Conservation (phyloP, 2,329 filamentous ascomycete genomes). For the Peltaster fructicola region DNA sequence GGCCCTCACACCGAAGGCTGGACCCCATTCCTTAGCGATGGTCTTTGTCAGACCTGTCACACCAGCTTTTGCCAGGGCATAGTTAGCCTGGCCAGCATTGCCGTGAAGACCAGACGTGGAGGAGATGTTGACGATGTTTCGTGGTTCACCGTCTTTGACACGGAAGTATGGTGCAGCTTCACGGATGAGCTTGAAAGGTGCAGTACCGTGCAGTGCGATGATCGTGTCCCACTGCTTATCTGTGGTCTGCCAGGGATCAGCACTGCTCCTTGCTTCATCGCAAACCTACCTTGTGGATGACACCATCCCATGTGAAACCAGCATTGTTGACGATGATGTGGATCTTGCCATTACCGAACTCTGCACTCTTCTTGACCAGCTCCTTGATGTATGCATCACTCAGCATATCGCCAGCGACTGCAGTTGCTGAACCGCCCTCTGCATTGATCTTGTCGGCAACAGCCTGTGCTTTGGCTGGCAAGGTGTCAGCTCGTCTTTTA, state of each 20-base stretch:
- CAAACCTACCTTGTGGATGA: slow-evolving; percentile 57
- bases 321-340: slow-evolving; percentile 87
- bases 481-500: slow-evolving; percentile 1
- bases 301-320: slow-evolving; percentile 82
- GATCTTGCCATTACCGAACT: slow-evolving; percentile 73
- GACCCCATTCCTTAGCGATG: slow-evolving; percentile 83
- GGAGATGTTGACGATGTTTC: slow-evolving; percentile 69
- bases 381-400: slow-evolving; percentile 50
- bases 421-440: slow-evolving; percentile 48
- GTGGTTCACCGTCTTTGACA: slow-evolving; percentile 62
- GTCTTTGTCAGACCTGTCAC: slow-evolving; percentile 72
- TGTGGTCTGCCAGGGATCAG: slow-evolving; percentile 38
- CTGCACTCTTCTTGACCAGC: slow-evolving; percentile 57
- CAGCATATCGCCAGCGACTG: slow-evolving; percentile 61
- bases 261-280: slow-evolving; percentile 1
- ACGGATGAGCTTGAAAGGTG: slow-evolving; percentile 68
- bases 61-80: slow-evolving; percentile 69
- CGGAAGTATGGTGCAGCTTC: slow-evolving; percentile 74
- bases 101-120: slow-evolving; percentile 69
- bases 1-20: slow-evolving; percentile 59
- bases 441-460: slow-evolving; percentile 55
- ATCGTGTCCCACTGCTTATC: slow-evolving; percentile 90
- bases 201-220: slow-evolving; percentile 64
- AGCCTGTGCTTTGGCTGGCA: slow-evolving; percentile 45
- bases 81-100: slow-evolving; percentile 84